phyloP scores from a whole-genome alignment of 148 eudicot genomes.

The Simmondsia chinensis region DNA sequence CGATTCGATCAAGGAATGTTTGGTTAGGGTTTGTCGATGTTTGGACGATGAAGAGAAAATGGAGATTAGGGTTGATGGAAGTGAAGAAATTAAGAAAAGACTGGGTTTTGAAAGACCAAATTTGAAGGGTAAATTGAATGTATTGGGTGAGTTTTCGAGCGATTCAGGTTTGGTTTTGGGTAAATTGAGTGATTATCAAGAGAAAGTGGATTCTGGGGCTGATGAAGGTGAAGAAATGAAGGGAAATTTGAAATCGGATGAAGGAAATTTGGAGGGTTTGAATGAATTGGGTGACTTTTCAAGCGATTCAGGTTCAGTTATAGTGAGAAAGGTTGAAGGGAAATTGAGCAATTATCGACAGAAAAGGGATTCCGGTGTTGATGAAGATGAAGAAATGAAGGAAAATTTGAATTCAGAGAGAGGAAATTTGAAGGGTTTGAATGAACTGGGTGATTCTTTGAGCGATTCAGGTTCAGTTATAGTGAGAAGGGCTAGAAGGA shows the following conservation, averaged over 20 bases:
- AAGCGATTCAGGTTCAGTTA: conserved; percentile 13
- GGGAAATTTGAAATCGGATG: neutral
- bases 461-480: conserved; percentile 17
- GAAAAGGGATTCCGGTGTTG: too few relatives aligned
- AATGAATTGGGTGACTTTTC: conserved; percentile 5
- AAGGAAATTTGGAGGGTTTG: neutral
- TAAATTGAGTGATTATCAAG: conserved; percentile 14
- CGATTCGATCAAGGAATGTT: conserved; percentile 22
- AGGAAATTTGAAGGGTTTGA: conserved; percentile 4
- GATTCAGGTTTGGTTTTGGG: conserved; percentile 18
- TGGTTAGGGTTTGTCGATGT: conserved; percentile 19
- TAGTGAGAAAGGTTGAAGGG: conserved; percentile 20
- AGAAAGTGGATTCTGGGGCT: conserved; percentile 4
- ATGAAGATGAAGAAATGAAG: too few relatives aligned
- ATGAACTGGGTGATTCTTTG: conserved; percentile 5
- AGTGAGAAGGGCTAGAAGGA: conserved; percentile 13
- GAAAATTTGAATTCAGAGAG: conserved; percentile 2
- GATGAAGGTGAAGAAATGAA: conserved; percentile 15
- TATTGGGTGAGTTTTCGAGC: conserved; percentile 5
- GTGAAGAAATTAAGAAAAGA: conserved; percentile 1
- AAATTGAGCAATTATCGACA: conserved; percentile 21
- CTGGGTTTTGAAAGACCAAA: conserved; percentile 2
- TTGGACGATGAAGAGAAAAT: conserved; percentile 9
- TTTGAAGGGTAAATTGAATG: conserved; percentile 3
- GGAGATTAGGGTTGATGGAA: conserved; percentile 5